phyloP scores from a whole-genome alignment of 1,284 basidiomycete species.

The Lignosus rhinocerotis region DNA sequence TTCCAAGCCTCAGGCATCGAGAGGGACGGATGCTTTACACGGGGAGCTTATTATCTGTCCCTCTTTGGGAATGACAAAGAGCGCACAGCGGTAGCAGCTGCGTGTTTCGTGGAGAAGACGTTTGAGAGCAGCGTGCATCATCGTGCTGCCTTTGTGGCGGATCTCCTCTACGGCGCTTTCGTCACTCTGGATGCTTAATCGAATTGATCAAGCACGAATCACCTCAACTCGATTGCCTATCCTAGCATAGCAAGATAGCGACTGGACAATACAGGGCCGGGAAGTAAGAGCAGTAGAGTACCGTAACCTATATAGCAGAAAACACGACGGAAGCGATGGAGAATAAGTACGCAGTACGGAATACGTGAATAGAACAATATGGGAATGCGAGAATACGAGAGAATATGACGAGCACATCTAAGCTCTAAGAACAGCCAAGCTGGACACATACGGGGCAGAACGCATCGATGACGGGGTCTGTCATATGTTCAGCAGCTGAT shows the following conservation, averaged over 20 bases:
- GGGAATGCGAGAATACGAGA: neutral
- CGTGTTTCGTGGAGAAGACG: constrained; percentile 13
- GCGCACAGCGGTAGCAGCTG: constrained; percentile 9
- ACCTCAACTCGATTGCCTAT: constrained; percentile 16
- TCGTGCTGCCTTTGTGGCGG: constrained; percentile 18
- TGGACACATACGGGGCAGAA: constrained; percentile 43
- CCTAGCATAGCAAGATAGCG: constrained; percentile 14
- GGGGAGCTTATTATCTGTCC: constrained; percentile 19
- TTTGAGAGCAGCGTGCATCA: constrained; percentile 22
- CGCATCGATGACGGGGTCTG: constrained; percentile 47
- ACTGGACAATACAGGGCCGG: constrained; percentile 16
- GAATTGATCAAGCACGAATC: constrained; percentile 17
- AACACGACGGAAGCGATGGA: neutral
- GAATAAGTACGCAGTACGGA: neutral
- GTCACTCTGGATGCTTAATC: constrained; percentile 14
- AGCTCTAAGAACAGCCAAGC: constrained; percentile 23
- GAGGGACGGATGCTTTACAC: constrained; percentile 16
- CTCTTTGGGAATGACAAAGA: constrained; percentile 13
- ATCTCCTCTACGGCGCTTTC: constrained; percentile 11
- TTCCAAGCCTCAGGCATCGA: constrained; percentile 2
- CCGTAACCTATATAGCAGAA: constrained; percentile 5
- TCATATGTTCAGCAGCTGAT: constrained; percentile 16
- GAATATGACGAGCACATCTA: constrained; percentile 7
- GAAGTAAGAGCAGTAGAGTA: constrained; percentile 21
- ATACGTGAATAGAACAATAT: constrained; percentile 2